Percentiles rank a stretch among this genome's conserved stretches.
These are phyloP conservation scores for Triticum turgidum DNA, from an alignment of 176 grass and related monocot genomes.

Conservation along the genomic window DNA sequence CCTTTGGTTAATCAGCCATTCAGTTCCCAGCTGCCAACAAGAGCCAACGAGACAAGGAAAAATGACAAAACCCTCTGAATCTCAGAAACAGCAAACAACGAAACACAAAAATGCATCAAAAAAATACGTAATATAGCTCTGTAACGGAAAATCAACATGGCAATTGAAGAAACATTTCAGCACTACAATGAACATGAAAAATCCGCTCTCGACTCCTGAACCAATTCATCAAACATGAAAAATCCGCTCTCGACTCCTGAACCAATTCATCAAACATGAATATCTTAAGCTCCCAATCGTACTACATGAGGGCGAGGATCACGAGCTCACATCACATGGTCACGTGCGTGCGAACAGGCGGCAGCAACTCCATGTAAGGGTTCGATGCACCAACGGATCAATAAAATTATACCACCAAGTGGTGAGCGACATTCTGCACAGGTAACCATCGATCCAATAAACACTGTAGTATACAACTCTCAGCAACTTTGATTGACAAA, in stretches of 20 bases:
- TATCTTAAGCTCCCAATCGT: background rate
- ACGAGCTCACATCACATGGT: background rate
- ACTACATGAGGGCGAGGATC: background rate
- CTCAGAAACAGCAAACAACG: background rate
- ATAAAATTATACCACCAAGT: constrained; percentile 18
- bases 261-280: background rate
- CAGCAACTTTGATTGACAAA: constrained; percentile 29
- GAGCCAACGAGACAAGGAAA: background rate
- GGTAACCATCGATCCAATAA: constrained; percentile 22
- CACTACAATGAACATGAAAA: background rate
- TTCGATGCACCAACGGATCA: background rate
- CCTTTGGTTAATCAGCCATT: background rate
- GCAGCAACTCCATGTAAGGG: background rate
- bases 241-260: background rate
- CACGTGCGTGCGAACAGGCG: background rate
- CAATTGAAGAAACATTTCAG: background rate
- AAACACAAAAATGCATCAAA: background rate
- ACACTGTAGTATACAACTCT: constrained; percentile 30
- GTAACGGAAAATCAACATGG: background rate
- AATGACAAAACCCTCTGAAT: background rate
- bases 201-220: background rate
- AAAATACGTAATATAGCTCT: background rate
- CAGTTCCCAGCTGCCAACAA: background rate
- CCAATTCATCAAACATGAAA: background rate
- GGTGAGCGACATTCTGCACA: constrained; percentile 46